A percentile compares a stretch with the other conserved stretches of the same genome.
Conservation (phyloP, 2,329 filamentous ascomycete species). For the Simplicillium sp. region DNA sequence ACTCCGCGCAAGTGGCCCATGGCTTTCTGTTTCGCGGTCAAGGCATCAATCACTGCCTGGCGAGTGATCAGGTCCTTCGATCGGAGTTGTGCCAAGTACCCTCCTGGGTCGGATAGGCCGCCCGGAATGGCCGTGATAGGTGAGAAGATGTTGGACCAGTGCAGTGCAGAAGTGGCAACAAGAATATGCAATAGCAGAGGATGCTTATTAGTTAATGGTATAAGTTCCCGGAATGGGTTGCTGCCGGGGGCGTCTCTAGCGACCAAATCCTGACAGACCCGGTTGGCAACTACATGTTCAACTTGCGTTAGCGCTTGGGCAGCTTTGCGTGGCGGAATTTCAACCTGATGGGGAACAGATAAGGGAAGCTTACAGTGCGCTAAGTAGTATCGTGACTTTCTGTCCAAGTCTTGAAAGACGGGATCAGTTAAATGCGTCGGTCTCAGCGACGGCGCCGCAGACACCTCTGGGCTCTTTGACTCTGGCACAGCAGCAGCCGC, state of each 20-base stretch:
- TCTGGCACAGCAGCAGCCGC: not conserved
- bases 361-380: conserved; percentile 37
- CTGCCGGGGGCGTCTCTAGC: conserved; percentile 33
- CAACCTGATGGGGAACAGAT: not conserved
- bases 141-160: conserved; percentile 35
- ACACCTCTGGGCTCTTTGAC: not conserved
- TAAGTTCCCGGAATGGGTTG: conserved; percentile 39
- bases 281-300: conserved; percentile 25
- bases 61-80: conserved; percentile 26
- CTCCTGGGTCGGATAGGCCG: conserved; percentile 23
- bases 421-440: conserved; percentile 35
- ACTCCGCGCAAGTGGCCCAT: conserved; percentile 31
- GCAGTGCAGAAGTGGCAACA: conserved; percentile 38
- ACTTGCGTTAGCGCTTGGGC: conserved; percentile 13
- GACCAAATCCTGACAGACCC: conserved; percentile 45
- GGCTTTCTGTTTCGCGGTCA: conserved; percentile 36
- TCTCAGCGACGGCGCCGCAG: not conserved
- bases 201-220: conserved; percentile 34
- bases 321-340: not conserved
- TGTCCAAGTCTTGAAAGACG: conserved; percentile 42
- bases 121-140: conserved; percentile 20
- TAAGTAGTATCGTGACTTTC: conserved; percentile 34
- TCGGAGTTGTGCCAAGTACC: conserved; percentile 24
- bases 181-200: conserved; percentile 38
- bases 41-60: conserved; percentile 33